Percentiles rank a stretch among this genome's conserved stretches.
phyloP scores from a whole-genome alignment of 352 stramenopile species.

The Pythium phragmiticola region DNA sequence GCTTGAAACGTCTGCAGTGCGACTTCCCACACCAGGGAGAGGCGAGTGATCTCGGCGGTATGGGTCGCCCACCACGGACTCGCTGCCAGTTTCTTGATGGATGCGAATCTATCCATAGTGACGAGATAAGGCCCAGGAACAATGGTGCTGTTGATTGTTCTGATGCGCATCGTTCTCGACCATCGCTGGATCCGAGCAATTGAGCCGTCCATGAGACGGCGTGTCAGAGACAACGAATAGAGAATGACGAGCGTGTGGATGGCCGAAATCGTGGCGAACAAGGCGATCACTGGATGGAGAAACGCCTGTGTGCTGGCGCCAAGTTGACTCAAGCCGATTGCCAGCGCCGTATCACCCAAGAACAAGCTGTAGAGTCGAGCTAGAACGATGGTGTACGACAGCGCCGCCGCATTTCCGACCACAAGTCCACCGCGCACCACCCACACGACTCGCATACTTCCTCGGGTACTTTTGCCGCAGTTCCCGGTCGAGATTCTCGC shows the following conservation, averaged over 20 bases:
- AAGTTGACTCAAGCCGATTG: neutral
- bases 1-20: conserved; percentile 16
- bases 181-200: neutral
- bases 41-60: conserved; percentile 1
- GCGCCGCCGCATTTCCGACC: neutral
- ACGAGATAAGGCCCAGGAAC: neutral
- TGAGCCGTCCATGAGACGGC: neutral
- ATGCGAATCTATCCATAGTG: neutral
- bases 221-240: neutral
- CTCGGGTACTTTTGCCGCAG: too few relatives aligned
- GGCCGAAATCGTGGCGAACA: neutral
- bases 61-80: neutral
- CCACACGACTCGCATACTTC: neutral
- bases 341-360: neutral
- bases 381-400: neutral
- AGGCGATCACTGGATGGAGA: neutral
- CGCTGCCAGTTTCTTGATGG: neutral
- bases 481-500: too few relatives aligned
- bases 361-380: neutral
- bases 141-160: neutral
- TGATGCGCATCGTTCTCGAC: neutral
- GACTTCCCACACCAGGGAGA: conserved; percentile 11
- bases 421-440: neutral
- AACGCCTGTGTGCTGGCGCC: neutral
- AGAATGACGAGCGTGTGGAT: neutral